Evolutionary conservation across 2,329 filamentous ascomycete genomes (phyloP), one percentile per base, ranked within the genome.

Genomic region (Alternaria alternata): DNA sequence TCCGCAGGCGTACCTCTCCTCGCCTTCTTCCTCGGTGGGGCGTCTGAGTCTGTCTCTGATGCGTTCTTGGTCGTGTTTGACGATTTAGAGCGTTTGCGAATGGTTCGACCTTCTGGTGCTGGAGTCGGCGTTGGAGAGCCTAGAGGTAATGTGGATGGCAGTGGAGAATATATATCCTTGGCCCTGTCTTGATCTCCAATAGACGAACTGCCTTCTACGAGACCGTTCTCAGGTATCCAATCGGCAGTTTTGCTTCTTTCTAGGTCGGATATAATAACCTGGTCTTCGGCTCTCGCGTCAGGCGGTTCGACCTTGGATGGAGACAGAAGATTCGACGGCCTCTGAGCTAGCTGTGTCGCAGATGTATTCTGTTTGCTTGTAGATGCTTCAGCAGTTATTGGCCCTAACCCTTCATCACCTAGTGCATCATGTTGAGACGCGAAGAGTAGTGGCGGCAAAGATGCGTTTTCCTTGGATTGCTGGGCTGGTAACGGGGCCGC

Each of bases 31-130:
- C 12, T 65, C 1, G 18, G 6, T 5, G 52, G 51, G n/a, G 36
- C 39, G 9, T 53, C 49, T 14, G 46, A 38, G 4, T 66, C 64
- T 0, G 57, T 57, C 9, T 53, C 64, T 3, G 59, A 65, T 18
- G 39, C 28, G 12, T 24, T 28, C 18, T 53, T 36, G 16, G 56
- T 39, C 5, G 39, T 34, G 16, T 38, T 51, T n/a, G 36, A 24
- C 9, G 20, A n/a, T 28, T 30, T 41, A 14, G 18, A 30, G 28
- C 38, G 41, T 30, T 58, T 43, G 30, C 18, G 43, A 14, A 22
- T 7, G 7, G 44, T 2, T 5, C 32, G 32, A 18, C 41, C 3
- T 7, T 36, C n/a, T 1, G 26, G 18, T 36, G 42, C 12, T n/a
- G 26, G 16, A 9, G 12, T 32, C 5, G 16, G 9, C 6, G 16